phyloP scores from a whole-genome alignment of 371 early-diverging fungal species.

The Mucor indicus region DNA sequence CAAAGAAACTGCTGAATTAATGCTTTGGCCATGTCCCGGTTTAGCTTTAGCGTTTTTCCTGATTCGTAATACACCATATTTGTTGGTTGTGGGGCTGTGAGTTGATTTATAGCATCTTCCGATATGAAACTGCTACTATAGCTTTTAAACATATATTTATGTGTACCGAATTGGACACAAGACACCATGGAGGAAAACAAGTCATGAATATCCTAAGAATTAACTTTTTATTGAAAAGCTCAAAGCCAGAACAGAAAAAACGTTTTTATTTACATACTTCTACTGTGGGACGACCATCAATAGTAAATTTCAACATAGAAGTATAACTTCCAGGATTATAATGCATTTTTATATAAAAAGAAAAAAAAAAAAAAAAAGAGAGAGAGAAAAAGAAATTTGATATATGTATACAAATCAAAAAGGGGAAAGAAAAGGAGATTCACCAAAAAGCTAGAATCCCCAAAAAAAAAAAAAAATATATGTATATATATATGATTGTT shows the following conservation, averaged over 20 bases:
- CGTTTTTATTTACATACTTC: conserved; percentile 31
- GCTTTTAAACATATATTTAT: conserved; percentile 32
- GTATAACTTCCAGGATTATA: conserved; percentile 16
- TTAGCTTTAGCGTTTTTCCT: conserved; percentile 57
- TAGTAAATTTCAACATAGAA: conserved; percentile 30
- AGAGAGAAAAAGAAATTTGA: background rate
- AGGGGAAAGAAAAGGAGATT: background rate
- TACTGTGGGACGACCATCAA: conserved; percentile 30
- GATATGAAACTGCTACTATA: conserved; percentile 45
- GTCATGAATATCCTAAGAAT: conserved; percentile 20
- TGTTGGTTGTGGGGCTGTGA: conserved; percentile 36
- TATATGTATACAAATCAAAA: background rate
- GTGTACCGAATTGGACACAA: conserved; percentile 7
- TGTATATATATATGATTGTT: too few species aligned
- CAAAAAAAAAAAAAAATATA: too few species aligned
- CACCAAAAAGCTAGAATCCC: background rate
- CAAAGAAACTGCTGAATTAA: conserved; percentile 61
- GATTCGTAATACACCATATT: conserved; percentile 32
- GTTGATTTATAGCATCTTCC: conserved; percentile 41
- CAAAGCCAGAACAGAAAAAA: too few species aligned
- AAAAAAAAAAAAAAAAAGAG: background rate
- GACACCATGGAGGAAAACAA: conserved; percentile 16
- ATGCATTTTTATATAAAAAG: background rate
- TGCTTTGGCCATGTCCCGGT: conserved; percentile 59
- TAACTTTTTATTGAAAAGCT: background rate